Evolutionary conservation across 768 basidiomycete genomes (phyloP), one percentile per base, ranked within the genome.

Genomic region (Naganishia vaughanmartiniae): DNA sequence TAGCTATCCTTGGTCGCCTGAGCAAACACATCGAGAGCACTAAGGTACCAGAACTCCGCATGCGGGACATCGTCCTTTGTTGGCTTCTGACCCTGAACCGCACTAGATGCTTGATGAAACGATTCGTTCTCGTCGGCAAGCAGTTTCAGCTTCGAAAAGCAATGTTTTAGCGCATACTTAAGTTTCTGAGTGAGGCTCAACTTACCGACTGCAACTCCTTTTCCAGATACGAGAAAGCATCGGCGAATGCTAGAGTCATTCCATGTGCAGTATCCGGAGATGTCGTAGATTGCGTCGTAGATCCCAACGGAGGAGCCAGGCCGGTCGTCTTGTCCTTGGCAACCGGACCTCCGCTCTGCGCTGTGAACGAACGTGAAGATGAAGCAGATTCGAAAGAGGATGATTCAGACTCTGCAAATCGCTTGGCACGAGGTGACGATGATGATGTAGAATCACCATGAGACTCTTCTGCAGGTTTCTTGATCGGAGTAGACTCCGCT

Each of bases 11-110:
- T 77, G 72, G 88, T 78, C 15, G 84, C 76, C 45, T 83, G 83
- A 2, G 85, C 85, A 72, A 89, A 88, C 51, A 84, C 84, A 15
- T 78, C 77, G 14, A 85, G 78, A 71, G 89, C 88, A 24, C 81
- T 83, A 10, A 88, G 75, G 0, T 77, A 80, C 87, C 88, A 90
- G 75, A 84, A 80, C 72, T 83, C 83, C 69, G 76, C 79, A 24
- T 85, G 70, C 21, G 83, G 81, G 30, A 73, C 39, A 57, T 70
- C 72, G 4, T 73, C 69, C 21, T 65, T 54, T 28, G 55, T 66
- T 15, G 74, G 73, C 14, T 24, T 58, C 67, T 70, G 45, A 24
- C 56, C 54, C 26, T 45, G 71, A 33, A 46, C 56, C 0, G 57
- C 67, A n/a, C 67, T 55, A 33, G 76, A 68, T 12, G 73, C 70